Base-by-base conservation (phyloP, 2,329 filamentous ascomycete genomes). In the Talaromyces sp. region DNA sequence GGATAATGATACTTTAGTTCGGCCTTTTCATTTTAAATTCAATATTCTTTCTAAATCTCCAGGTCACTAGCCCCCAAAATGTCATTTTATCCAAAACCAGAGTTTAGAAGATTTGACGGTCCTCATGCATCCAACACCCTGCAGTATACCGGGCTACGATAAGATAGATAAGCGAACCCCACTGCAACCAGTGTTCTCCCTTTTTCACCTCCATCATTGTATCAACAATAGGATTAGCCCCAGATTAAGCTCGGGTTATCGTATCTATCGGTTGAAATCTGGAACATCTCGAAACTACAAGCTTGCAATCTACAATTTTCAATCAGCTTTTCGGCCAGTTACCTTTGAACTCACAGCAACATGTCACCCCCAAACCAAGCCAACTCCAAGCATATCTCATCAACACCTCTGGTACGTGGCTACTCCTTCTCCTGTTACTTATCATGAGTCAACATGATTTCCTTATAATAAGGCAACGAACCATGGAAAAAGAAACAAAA, bases 381-480 rank as follows among this genome's bases (percentile, higher is more conserved):
- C 27, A 55, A 66, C 48, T 71, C 69, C 20, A 69, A 66, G 44
- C 54, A 68, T 33, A 30, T 72, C 16, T 69, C 69, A 6, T 64
- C 54, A 36, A 70, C 59, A 19, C 69, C 70, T 40, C 58, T 74
- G 68, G 71, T 74, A 71, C 22, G 66, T 47, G 17, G 29, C 35
- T 36, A 35, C 16, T 41, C 48, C 44, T 36, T 30, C 24, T 13
- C 35, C 16, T 51, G 13, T 10, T 29, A 19, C 27, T 17, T 17
- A 16, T 35, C 16, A 19, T 27, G 19, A 9, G 16, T 33, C 16
- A 3, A 30, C n/a, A n/a, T 40, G 20, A 17, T 22, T 13, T 39
- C 35, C 33, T 40, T 22, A 19, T 3, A 16, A 8, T 27, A 27
- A 45, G 42, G 42, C 42, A 45, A 45, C 27, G 29, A 45, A 45